Evolutionary conservation across 768 basidiomycete genomes (phyloP).

Genomic region (Termitomyces eurrhizus): DNA sequence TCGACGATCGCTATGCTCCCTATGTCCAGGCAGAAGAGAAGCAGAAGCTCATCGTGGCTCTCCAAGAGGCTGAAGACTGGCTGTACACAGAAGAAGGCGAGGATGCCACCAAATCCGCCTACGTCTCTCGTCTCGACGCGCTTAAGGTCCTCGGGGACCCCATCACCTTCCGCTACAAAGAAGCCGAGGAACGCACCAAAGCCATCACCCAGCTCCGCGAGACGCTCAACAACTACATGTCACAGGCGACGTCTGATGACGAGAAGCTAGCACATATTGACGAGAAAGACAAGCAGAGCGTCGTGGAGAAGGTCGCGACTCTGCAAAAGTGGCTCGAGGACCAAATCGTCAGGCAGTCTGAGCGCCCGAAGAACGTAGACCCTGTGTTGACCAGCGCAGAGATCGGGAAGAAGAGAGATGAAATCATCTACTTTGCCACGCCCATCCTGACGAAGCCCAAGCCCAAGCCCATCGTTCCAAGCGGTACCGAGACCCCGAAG

Average conservation of each 20-base stretch:
- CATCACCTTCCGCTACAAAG: constrained; percentile 77
- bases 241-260: constrained; percentile 77
- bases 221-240: constrained; percentile 81
- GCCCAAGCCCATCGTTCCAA: constrained; percentile 74
- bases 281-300: constrained; percentile 78
- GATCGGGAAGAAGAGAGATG: constrained; percentile 88
- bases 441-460: constrained; percentile 91
- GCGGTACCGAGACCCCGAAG: constrained; percentile 72
- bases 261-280: constrained; percentile 90
- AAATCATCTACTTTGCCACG: constrained; percentile 83
- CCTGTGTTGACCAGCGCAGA: constrained; percentile 79
- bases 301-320: constrained; percentile 88
- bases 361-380: constrained; percentile 86
- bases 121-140: constrained; percentile 75
- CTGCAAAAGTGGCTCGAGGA: constrained; percentile 96
- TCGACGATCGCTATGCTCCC: constrained; percentile 81
- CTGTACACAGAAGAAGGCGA: constrained; percentile 96
- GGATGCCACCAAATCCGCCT: constrained; percentile 94
- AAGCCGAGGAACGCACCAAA: constrained; percentile 75
- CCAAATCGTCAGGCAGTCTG: constrained; percentile 80
- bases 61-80: constrained; percentile 90
- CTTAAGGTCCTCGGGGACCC: constrained; percentile 88
- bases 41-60: constrained; percentile 61
- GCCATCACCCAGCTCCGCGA: constrained; percentile 78
- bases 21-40: constrained; percentile 80